Evolutionary conservation across 2,329 filamentous ascomycete species (phyloP).

Genomic region (Setomelanomma holmii): DNA sequence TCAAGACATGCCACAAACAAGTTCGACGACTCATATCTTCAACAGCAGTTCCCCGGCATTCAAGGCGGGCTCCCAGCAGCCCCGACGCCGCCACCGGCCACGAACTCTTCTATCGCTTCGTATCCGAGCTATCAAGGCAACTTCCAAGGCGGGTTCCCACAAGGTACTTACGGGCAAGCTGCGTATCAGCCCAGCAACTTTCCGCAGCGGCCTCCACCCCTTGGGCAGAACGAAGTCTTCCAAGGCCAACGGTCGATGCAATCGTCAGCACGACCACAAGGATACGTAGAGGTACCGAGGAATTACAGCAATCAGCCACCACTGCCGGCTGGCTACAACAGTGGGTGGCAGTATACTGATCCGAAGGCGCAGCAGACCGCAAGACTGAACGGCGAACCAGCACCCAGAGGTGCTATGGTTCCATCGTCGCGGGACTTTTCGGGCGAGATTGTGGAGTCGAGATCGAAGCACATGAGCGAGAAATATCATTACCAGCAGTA

Average conservation of each 20-base stretch:
- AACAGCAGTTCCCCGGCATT: slow-evolving; percentile 30
- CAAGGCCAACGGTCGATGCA: slow-evolving; percentile 16
- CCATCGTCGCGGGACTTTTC: slow-evolving; percentile 14
- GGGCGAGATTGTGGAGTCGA: slow-evolving; percentile 17
- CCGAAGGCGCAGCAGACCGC: slow-evolving; percentile 12
- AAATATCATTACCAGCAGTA: slow-evolving; percentile 26
- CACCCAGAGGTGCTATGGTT: slow-evolving; percentile 17
- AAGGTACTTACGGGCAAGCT: slow-evolving; percentile 18
- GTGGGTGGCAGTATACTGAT: slow-evolving; percentile 26
- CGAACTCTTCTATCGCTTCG: slow-evolving; percentile 25
- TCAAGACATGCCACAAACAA: background rate
- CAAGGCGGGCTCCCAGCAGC: slow-evolving; percentile 27
- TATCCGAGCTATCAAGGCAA: slow-evolving; percentile 22
- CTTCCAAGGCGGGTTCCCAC: slow-evolving; percentile 15
- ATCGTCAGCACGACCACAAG: slow-evolving; percentile 10
- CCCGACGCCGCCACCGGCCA: slow-evolving; percentile 36
- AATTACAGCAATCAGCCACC: slow-evolving; percentile 13
- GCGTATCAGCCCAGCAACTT: slow-evolving; percentile 16
- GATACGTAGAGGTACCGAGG: slow-evolving; percentile 15
- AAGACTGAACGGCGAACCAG: background rate
- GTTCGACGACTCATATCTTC: slow-evolving; percentile 10
- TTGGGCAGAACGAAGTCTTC: slow-evolving; percentile 18
- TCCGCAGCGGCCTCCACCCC: slow-evolving; percentile 25
- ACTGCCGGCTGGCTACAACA: slow-evolving; percentile 12
- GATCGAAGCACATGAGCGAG: slow-evolving; percentile 19